These are phyloP conservation scores for Phytophthora podocarpi DNA, from an alignment of 352 stramenopile species.

Conservation along the genomic window DNA sequence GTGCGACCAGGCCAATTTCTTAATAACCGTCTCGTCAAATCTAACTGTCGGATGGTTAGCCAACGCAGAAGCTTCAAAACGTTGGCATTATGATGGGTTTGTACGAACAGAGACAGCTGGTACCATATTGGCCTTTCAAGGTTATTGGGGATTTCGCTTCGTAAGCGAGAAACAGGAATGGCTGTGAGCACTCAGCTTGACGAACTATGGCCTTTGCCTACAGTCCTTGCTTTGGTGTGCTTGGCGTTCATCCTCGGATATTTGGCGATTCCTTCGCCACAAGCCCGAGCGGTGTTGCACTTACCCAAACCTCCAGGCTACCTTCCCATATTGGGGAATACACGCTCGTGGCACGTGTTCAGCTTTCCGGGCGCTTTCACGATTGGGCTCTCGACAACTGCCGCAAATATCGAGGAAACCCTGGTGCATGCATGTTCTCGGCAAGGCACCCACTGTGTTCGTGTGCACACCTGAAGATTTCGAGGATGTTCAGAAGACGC, in stretches of 20 bases:
- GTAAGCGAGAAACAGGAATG: slow-evolving; percentile 6
- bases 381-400: slow-evolving; percentile 65
- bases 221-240: background rate
- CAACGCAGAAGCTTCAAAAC: too few relatives aligned
- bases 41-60: background rate
- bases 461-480: slow-evolving; percentile 37
- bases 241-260: slow-evolving; percentile 30
- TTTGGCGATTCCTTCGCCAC: slow-evolving; percentile 24
- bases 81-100: background rate
- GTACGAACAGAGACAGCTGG: background rate
- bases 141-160: background rate
- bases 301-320: slow-evolving; percentile 50
- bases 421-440: slow-evolving; percentile 55
- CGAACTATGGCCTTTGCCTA: slow-evolving; percentile 5
- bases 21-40: background rate
- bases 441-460: slow-evolving; percentile 36
- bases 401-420: slow-evolving; percentile 42
- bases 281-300: slow-evolving; percentile 23
- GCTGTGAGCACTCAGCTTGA: background rate
- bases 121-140: too few relatives aligned
- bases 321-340: slow-evolving; percentile 56
- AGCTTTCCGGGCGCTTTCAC: slow-evolving; percentile 48
- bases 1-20: background rate
- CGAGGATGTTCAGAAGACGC: slow-evolving; percentile 47
- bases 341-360: slow-evolving; percentile 41